Evolutionary conservation across 768 basidiomycete species (phyloP), one percentile per base, ranked within the genome.

Genomic region (Antrodiella citrinella): DNA sequence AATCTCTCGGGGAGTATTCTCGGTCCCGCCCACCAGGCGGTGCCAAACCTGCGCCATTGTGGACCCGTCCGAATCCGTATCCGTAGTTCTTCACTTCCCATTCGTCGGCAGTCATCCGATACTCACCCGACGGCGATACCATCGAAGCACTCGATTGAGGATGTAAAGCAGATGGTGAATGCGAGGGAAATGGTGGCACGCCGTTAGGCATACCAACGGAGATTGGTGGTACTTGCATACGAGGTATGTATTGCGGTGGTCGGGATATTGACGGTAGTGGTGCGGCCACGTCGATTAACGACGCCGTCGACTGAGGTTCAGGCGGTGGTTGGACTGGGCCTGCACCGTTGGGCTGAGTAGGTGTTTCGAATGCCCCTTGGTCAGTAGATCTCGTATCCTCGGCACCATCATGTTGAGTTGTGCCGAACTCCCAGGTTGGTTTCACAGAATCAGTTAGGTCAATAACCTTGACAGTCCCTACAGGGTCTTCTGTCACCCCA

Each of bases 81-180:
- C 84, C 83, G 49, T 72, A 84, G 57, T 85, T 73, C 53, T 71
- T 75, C 41, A 84, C 82, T 49, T 73, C 72, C 62, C 75, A 77
- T 10, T 74, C 72, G 26, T 65, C 66, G 7, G 54, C 40, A 18
- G 54, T 47, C 13, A 50, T 30, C 19, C 24, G 51, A 3, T 49
- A 50, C 39, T 43, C 57, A 11, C 44, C 50, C 4, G 54, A 53
- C n/a, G 49, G 30, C 9, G 54, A 51, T 20, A 44, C 26, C 1
- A 52, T 51, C 4, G 39, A 10, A 40, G 10, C 30, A 15, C 21
- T 50, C 25, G n/a, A 24, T 13, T 10, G 58, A 35, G 30, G 30
- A 35, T 35, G 15, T 15, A 15, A 15, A 7, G 30, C 45, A 4
- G 50, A 50, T 11, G 26, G 38, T 15, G 51, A 44, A n/a, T 55